These are phyloP conservation scores for Claviceps capensis DNA, from an alignment of 2,329 filamentous ascomycete genomes.

Conservation along the genomic window DNA sequence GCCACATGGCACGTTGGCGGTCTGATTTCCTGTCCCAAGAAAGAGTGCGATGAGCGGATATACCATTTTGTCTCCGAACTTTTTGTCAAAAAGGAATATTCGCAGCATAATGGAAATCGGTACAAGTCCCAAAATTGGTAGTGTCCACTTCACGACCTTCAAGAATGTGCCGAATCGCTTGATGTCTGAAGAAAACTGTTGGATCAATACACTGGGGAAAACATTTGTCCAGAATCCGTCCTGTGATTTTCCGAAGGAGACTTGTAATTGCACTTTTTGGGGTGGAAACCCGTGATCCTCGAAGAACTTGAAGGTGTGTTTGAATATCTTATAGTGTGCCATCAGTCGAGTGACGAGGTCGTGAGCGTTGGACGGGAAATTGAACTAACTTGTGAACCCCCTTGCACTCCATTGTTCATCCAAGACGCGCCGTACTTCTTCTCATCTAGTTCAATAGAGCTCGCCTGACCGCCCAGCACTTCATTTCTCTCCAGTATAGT, in stretches of 20 bases:
- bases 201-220: constrained; percentile 45
- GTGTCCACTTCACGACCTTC: constrained; percentile 44
- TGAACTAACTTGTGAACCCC: constrained; percentile 28
- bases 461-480: constrained; percentile 48
- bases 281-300: constrained; percentile 39
- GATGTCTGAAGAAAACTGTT: constrained; percentile 41
- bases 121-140: constrained; percentile 44
- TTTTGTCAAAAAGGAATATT: constrained; percentile 53
- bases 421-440: constrained; percentile 42
- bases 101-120: constrained; percentile 53
- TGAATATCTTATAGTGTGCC: constrained; percentile 38
- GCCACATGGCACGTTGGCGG: constrained; percentile 54
- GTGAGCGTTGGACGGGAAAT: neutral
- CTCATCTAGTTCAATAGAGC: constrained; percentile 43
- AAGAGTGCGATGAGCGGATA: constrained; percentile 61
- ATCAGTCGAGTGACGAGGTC: neutral
- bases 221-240: constrained; percentile 53
- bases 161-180: constrained; percentile 41
- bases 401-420: constrained; percentile 52
- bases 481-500: constrained; percentile 46
- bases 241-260: constrained; percentile 46
- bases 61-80: constrained; percentile 59
- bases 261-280: constrained; percentile 45
- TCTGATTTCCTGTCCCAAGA: constrained; percentile 61
- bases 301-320: constrained; percentile 55